phyloP scores from a whole-genome alignment of 306 rosid species.

The apple (Malus domestica) region DNA sequence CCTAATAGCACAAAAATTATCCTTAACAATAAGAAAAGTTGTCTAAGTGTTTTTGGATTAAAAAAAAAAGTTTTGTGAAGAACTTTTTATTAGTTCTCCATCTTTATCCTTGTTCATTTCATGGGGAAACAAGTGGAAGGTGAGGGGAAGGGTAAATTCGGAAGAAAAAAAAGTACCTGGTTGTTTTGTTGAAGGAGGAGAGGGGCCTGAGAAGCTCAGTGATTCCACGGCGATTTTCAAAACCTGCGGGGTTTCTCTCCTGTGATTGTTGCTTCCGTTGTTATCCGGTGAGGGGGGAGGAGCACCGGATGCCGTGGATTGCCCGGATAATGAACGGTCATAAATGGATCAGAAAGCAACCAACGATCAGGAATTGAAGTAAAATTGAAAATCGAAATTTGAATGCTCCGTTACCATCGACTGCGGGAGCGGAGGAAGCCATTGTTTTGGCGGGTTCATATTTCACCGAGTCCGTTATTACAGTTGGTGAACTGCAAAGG shows the following conservation, averaged over 20 bases:
- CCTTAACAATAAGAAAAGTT: no score
- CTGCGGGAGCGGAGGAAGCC: constrained; percentile 1
- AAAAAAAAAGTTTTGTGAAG: no score
- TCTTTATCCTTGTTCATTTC: neutral
- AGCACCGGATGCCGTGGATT: constrained; percentile 26
- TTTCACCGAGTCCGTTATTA: neutral
- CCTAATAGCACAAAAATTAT: no score
- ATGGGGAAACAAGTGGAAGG: neutral
- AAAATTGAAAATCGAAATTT: neutral
- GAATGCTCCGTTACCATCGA: neutral
- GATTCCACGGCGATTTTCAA: constrained; percentile 64
- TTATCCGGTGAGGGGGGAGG: constrained; percentile 13
- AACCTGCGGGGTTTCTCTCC: constrained; percentile 38
- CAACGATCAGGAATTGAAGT: neutral
- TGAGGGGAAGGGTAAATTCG: neutral
- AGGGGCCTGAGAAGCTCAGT: constrained; percentile 66
- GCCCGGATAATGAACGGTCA: constrained; percentile 8
- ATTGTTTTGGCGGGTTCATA: neutral
- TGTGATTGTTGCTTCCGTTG: neutral
- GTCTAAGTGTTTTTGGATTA: no score
- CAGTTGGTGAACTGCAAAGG: neutral
- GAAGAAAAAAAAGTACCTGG: constrained; percentile 23
- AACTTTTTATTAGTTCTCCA: no score
- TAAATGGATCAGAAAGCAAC: neutral
- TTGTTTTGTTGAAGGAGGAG: constrained; percentile 28